These are phyloP conservation scores for Peronospora farinosa DNA, from an alignment of 352 stramenopile species.

Conservation along the genomic window DNA sequence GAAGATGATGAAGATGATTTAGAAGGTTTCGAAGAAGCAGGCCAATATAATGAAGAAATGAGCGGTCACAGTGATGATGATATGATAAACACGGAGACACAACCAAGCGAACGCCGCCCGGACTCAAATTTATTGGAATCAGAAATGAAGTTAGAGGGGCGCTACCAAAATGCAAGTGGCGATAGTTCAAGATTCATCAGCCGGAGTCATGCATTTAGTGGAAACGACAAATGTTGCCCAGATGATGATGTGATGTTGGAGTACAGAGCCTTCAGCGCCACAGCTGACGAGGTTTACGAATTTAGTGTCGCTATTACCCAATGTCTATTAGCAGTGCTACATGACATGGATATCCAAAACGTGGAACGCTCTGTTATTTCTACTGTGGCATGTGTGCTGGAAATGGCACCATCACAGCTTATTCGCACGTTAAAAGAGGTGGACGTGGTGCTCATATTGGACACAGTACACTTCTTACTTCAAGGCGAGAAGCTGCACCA, in stretches of 20 bases:
- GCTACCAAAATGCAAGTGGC: background rate
- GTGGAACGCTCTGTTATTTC: constrained; percentile 57
- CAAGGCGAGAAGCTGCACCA: constrained; percentile 36
- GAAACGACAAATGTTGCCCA: constrained; percentile 5
- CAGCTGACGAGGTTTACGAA: constrained; percentile 35
- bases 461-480: constrained; percentile 62
- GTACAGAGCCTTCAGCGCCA: constrained; percentile 22
- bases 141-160: constrained; percentile 24
- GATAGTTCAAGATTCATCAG: background rate
- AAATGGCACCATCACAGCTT: constrained; percentile 62
- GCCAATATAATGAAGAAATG: constrained; percentile 15
- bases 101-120: constrained; percentile 26
- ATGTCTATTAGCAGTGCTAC: constrained; percentile 47
- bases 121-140: constrained; percentile 34
- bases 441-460: constrained; percentile 58
- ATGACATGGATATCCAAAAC: constrained; percentile 60
- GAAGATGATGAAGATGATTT: constrained; percentile 43
- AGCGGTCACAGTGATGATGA: constrained; percentile 41
- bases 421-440: constrained; percentile 40
- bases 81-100: constrained; percentile 6
- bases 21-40: constrained; percentile 17
- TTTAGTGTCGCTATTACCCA: constrained; percentile 44
- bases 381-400: constrained; percentile 57
- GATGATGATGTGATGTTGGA: constrained; percentile 10
- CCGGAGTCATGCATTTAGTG: constrained; percentile 8